phyloP scores from a whole-genome alignment of 2,329 filamentous ascomycete species.

The Botrytis fabae region DNA sequence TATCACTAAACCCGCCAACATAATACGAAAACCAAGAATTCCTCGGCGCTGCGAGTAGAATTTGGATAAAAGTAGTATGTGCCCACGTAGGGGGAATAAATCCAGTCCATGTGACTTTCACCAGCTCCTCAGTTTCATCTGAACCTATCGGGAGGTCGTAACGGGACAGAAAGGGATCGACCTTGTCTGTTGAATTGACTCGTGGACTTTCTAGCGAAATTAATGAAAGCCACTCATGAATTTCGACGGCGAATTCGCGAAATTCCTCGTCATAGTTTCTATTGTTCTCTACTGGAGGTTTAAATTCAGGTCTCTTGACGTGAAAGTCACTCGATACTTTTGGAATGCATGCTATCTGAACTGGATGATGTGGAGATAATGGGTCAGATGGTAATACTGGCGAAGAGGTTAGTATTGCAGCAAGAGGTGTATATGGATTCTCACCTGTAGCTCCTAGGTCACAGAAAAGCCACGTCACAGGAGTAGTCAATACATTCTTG shows the following conservation, averaged over 20 bases:
- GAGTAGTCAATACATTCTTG: constrained; percentile 69
- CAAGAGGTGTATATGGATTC: constrained; percentile 23
- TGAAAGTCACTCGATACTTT: constrained; percentile 37
- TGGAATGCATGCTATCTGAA: constrained; percentile 44
- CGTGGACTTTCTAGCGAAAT: constrained; percentile 65
- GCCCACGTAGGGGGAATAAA: constrained; percentile 57
- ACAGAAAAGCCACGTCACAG: constrained; percentile 76
- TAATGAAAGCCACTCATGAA: constrained; percentile 77
- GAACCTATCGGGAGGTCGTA: constrained; percentile 56
- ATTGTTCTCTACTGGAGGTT: constrained; percentile 37
- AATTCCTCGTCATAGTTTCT: constrained; percentile 50
- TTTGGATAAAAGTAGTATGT: constrained; percentile 48
- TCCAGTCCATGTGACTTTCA: constrained; percentile 59
- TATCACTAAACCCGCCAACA: constrained; percentile 52
- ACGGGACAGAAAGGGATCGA: constrained; percentile 69
- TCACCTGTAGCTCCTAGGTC: constrained; percentile 56
- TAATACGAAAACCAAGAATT: constrained; percentile 57
- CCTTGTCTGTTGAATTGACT: constrained; percentile 54
- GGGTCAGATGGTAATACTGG: constrained; percentile 51
- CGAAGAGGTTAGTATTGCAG: constrained; percentile 34
- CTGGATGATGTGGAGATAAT: constrained; percentile 49
- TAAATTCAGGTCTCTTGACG: constrained; percentile 36
- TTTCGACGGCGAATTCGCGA: constrained; percentile 61
- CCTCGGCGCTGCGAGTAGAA: constrained; percentile 49
- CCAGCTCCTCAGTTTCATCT: constrained; percentile 41